phyloP scores from a whole-genome alignment of 192 early-diverging fungal species.

The Podila verticillata region DNA sequence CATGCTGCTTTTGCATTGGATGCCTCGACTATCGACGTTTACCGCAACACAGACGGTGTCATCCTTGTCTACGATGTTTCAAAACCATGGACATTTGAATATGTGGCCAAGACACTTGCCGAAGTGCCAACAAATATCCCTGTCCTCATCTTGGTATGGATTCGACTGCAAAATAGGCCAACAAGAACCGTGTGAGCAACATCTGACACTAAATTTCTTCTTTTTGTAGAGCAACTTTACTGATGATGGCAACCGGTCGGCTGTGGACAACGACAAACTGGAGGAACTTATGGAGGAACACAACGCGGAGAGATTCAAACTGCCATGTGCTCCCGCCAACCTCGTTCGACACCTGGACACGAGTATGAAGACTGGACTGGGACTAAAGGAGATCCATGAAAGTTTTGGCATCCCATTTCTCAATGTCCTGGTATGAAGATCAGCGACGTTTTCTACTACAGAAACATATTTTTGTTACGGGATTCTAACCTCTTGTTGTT shows the following conservation, averaged over 20 bases:
- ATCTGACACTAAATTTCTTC: neutral
- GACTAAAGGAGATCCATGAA: constrained; percentile 63
- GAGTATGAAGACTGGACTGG: constrained; percentile 62
- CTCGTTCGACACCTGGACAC: constrained; percentile 62
- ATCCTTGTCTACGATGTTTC: constrained; percentile 68
- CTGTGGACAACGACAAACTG: constrained; percentile 1
- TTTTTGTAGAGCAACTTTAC: constrained; percentile 50
- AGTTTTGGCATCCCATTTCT: constrained; percentile 67
- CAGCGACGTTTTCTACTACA: neutral
- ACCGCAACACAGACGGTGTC: constrained; percentile 64
- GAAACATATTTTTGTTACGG: neutral
- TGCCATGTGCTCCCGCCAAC: constrained; percentile 53
- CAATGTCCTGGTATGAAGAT: constrained; percentile 57
- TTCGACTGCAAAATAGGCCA: neutral
- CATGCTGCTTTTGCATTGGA: constrained; percentile 55
- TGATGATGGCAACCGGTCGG: constrained; percentile 28
- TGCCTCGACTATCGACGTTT: constrained; percentile 68
- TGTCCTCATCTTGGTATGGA: constrained; percentile 59
- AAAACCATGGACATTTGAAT: constrained; percentile 72
- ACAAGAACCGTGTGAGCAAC: neutral
- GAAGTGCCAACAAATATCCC: constrained; percentile 57
- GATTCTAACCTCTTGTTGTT: neutral
- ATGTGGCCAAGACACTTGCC: constrained; percentile 53
- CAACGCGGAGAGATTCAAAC: constrained; percentile 10
- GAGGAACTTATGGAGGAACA: constrained; percentile 27